These are phyloP conservation scores for Kluyveromyces nonfermentans DNA, from an alignment of 805 yeast species.

Conservation along the genomic window DNA sequence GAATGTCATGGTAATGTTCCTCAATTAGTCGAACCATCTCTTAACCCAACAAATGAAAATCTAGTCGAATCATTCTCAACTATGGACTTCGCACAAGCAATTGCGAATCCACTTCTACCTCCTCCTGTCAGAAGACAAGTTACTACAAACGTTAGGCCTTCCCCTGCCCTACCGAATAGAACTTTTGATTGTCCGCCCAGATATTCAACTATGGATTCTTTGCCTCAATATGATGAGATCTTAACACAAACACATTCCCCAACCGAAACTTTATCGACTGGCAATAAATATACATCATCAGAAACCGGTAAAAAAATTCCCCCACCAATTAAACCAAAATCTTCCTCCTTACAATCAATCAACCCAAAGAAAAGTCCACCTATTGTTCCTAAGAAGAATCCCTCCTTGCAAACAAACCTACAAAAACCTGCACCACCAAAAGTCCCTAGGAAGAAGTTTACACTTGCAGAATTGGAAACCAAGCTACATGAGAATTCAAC, in stretches of 20 bases:
- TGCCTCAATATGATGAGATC: neutral
- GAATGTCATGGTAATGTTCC: neutral
- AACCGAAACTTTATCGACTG: neutral
- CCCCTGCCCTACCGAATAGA: neutral
- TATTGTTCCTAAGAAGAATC: conserved; percentile 13
- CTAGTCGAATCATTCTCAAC: neutral
- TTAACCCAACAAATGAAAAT: neutral
- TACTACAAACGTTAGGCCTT: neutral
- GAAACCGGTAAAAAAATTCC: neutral
- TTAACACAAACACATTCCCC: neutral
- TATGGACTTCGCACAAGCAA: neutral
- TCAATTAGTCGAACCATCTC: too few relatives aligned
- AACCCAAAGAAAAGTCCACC: conserved; percentile 11
- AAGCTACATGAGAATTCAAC: neutral
- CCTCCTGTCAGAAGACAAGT: neutral
- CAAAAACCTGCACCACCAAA: conserved; percentile 8
- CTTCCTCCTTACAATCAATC: neutral
- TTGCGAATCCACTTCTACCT: neutral
- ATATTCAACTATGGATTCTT: neutral
- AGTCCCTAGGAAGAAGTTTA: conserved; percentile 10
- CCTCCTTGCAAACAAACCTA: conserved; percentile 5
- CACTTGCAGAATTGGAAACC: conserved; percentile 1
- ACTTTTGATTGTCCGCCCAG: conserved; percentile 1
- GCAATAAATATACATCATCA: neutral
- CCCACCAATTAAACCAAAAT: neutral